Conservation (phyloP, 2,329 filamentous ascomycete species). For the Pseudocercospora cruenta region DNA sequence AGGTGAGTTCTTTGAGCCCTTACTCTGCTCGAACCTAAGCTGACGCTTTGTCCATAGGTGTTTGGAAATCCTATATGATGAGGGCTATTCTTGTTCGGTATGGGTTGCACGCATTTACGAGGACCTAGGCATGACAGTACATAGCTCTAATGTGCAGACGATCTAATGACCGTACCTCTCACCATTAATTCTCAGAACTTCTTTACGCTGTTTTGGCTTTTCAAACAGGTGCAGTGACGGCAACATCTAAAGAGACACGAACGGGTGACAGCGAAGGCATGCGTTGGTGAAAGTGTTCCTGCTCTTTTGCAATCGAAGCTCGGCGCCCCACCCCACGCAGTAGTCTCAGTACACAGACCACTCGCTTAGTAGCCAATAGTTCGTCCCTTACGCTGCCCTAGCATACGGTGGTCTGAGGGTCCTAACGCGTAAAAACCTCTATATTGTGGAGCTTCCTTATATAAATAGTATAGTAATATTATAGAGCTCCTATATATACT, state of each 20-base stretch:
- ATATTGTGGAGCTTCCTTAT: too few relatives aligned
- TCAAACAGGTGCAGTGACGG: too few relatives aligned
- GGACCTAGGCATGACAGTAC: background rate
- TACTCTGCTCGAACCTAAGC: background rate
- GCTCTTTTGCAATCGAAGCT: background rate
- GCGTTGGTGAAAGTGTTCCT: background rate
- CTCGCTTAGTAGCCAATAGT: too few relatives aligned
- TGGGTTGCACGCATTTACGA: background rate
- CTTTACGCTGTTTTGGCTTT: too few relatives aligned
- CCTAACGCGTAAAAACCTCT: too few relatives aligned
- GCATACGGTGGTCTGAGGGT: too few relatives aligned
- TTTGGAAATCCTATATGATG: slow-evolving; percentile 15
- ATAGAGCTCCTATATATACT: too few relatives aligned
- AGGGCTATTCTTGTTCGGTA: background rate
- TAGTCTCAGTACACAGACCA: too few relatives aligned
- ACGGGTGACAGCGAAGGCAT: background rate
- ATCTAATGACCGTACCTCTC: background rate
- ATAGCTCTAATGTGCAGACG: background rate
- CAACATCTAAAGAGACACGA: background rate
- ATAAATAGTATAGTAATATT: too few relatives aligned
- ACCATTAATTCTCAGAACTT: too few relatives aligned
- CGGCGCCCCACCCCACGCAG: too few relatives aligned
- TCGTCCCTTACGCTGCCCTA: too few relatives aligned
- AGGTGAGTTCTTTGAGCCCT: slow-evolving; percentile 37
- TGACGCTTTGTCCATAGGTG: background rate